Conservation (phyloP, 495 filamentous ascomycete species). For the Cudoniella acicularis region DNA sequence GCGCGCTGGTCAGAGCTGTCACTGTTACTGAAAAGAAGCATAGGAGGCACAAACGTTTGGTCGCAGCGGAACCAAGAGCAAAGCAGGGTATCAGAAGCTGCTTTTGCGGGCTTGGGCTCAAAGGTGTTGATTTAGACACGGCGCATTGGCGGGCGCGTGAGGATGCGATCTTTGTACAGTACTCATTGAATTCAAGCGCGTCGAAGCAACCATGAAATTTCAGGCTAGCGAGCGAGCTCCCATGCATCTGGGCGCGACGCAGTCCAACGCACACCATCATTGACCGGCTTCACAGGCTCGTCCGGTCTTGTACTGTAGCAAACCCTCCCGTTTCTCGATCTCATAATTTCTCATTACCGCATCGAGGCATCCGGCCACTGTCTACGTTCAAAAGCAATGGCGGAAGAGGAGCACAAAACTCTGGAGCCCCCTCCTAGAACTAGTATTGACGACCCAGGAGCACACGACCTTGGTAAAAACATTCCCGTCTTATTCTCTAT, state of each 20-base stretch:
- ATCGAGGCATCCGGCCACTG: not conserved
- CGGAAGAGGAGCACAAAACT: constrained; percentile 35
- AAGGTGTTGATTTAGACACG: not conserved
- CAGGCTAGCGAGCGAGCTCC: constrained; percentile 11
- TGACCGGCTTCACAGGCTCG: too few relatives aligned
- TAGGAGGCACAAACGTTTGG: not conserved
- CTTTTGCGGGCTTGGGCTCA: not conserved
- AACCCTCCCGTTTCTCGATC: too few relatives aligned
- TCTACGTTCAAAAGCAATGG: constrained; percentile 22
- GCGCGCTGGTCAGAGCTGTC: too few relatives aligned
- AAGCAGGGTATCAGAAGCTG: not conserved
- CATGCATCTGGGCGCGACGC: constrained; percentile 1
- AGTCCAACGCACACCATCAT: not conserved
- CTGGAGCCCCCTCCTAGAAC: constrained; percentile 63
- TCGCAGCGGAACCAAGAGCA: not conserved
- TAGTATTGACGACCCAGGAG: constrained; percentile 72
- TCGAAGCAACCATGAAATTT: constrained; percentile 5
- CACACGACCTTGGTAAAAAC: constrained; percentile 69
- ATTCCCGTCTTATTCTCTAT: not conserved
- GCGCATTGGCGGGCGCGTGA: constrained; percentile 3
- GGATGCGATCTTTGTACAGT: not conserved
- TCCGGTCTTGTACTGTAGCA: too few relatives aligned
- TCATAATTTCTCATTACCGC: too few relatives aligned
- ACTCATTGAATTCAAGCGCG: not conserved
- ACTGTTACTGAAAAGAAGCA: too few relatives aligned